Percentiles rank a stretch among this genome's conserved stretches.
Evolutionary conservation across 176 grass and related monocot genomes (phyloP).

Genomic region (Bolboschoenus planiculmis): DNA sequence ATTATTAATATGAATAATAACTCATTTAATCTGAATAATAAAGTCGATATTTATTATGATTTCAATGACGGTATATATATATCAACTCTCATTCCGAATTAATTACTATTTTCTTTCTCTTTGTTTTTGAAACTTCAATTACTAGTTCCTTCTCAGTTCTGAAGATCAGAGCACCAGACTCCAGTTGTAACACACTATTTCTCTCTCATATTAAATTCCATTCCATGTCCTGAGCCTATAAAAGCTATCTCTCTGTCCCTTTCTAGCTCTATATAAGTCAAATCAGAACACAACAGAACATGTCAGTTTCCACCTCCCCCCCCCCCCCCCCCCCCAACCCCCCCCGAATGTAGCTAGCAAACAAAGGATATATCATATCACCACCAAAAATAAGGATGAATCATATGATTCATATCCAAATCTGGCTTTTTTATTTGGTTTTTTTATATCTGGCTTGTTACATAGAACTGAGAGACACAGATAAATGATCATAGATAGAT

Average conservation of each 20-base stretch:
- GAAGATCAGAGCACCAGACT: neutral
- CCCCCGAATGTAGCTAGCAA: neutral
- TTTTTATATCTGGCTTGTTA: neutral
- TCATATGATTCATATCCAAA: neutral
- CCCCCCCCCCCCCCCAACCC: neutral
- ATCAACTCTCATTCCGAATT: no score
- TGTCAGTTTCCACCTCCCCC: no score
- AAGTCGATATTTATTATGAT: no score
- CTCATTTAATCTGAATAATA: no score
- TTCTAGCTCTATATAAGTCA: neutral
- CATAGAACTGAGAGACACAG: neutral
- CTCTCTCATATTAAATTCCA: conserved; percentile 3
- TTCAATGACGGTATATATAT: no score
- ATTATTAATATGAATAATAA: no score
- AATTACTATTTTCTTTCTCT: no score
- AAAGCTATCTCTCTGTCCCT: neutral
- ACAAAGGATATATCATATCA: neutral
- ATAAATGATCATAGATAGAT: neutral
- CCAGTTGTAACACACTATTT: conserved; percentile 9
- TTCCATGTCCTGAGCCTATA: neutral
- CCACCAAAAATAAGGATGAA: neutral
- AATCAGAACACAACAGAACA: neutral
- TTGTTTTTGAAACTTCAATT: no score
- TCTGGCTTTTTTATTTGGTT: neutral
- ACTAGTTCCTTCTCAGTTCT: neutral